A percentile compares a stretch with the other conserved stretches of the same genome.
phyloP scores from a whole-genome alignment of 352 stramenopile genomes.

The Phytophthora idaei region DNA sequence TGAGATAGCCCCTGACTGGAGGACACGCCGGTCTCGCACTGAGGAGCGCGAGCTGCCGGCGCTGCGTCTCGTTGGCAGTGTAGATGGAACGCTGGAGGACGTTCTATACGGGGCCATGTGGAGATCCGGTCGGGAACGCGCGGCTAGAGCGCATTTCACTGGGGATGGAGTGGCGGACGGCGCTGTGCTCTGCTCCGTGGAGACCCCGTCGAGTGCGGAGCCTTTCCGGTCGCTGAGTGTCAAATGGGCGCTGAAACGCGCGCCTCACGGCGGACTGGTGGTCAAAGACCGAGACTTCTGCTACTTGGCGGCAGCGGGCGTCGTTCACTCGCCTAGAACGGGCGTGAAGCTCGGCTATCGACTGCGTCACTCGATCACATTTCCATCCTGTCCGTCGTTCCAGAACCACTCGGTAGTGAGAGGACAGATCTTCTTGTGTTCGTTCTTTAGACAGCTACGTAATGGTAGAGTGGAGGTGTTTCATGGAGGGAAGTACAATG shows the following conservation, averaged over 20 bases:
- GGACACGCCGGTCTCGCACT: slow-evolving; percentile 2
- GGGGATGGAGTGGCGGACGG: slow-evolving; percentile 48
- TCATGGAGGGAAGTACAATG: slow-evolving; percentile 64
- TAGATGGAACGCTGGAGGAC: slow-evolving; percentile 50
- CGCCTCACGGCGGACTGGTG: slow-evolving; percentile 38
- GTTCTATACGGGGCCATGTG: slow-evolving; percentile 56
- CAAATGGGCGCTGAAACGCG: slow-evolving; percentile 52
- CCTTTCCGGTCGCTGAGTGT: slow-evolving; percentile 53
- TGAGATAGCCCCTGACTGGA: not conserved
- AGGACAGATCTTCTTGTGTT: slow-evolving; percentile 69
- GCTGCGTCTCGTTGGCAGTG: slow-evolving; percentile 43
- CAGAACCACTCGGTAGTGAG: slow-evolving; percentile 62
- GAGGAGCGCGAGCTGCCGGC: slow-evolving; percentile 34
- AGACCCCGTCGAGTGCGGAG: slow-evolving; percentile 33
- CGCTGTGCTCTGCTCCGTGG: slow-evolving; percentile 48
- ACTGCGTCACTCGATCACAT: slow-evolving; percentile 67
- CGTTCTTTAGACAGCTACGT: slow-evolving; percentile 66
- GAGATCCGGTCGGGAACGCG: slow-evolving; percentile 37
- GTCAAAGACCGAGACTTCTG: slow-evolving; percentile 61
- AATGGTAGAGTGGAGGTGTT: slow-evolving; percentile 66
- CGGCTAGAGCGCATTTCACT: slow-evolving; percentile 40
- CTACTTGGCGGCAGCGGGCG: slow-evolving; percentile 45
- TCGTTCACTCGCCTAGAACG: slow-evolving; percentile 36
- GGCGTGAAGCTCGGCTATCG: slow-evolving; percentile 50
- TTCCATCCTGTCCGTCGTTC: slow-evolving; percentile 54